Percentiles rank a stretch among this genome's conserved stretches.
Conservation (phyloP, 2,329 filamentous ascomycete species). For the Exserohilum turcica region DNA sequence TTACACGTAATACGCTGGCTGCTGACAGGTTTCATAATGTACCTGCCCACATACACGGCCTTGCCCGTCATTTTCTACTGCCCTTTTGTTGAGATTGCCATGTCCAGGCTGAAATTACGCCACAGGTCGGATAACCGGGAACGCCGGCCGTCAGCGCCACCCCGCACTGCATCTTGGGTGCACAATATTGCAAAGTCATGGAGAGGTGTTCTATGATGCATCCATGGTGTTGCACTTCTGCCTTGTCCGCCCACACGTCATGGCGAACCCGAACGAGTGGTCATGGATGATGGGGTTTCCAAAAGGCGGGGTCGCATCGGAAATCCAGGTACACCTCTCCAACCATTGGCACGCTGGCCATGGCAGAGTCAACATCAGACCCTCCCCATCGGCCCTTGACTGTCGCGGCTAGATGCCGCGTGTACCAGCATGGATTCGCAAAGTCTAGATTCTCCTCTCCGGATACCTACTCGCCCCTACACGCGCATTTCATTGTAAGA, state of each 20-base stretch:
- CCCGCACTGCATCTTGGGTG: background rate
- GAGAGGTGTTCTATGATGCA: background rate
- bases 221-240: background rate
- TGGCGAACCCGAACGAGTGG: background rate
- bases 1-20: background rate
- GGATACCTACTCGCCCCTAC: conserved; percentile 6
- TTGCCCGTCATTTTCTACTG: background rate
- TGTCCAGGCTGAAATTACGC: conserved; percentile 3
- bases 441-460: conserved; percentile 12
- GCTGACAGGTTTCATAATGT: background rate
- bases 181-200: background rate
- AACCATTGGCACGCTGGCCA: background rate
- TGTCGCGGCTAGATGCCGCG: background rate
- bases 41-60: background rate
- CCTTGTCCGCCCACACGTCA: background rate
- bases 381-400: background rate
- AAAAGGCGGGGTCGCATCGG: background rate
- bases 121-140: conserved; percentile 8
- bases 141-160: background rate
- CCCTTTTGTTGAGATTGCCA: background rate
- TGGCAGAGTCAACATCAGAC: background rate
- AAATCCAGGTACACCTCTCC: background rate
- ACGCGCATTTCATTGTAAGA: conserved; percentile 8
- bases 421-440: conserved; percentile 4
- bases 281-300: background rate